Evolutionary conservation across 768 basidiomycete species (phyloP).

Genomic region (Cystobasidium ongulense): DNA sequence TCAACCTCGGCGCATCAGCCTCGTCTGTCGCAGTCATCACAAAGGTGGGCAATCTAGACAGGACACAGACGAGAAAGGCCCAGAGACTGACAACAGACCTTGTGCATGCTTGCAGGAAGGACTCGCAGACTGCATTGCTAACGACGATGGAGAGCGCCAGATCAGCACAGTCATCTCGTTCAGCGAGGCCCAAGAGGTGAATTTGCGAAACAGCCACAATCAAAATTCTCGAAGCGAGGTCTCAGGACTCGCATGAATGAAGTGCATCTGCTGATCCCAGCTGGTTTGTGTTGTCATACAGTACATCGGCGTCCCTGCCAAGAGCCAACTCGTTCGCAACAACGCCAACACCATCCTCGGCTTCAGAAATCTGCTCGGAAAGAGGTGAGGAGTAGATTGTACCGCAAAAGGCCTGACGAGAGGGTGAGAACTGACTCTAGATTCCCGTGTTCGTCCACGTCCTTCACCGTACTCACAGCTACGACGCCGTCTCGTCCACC

Average conservation of each 20-base stretch:
- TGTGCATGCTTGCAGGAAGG: slow-evolving; percentile 57
- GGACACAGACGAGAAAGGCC: background rate
- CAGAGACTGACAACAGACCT: background rate
- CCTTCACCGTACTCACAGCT: slow-evolving; percentile 31
- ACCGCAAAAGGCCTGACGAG: too few species aligned
- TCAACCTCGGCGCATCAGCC: slow-evolving; percentile 93
- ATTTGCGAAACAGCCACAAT: slow-evolving; percentile 42
- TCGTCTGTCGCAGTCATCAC: slow-evolving; percentile 91
- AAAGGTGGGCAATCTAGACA: slow-evolving; percentile 56
- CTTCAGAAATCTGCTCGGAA: slow-evolving; percentile 85
- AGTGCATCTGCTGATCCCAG: background rate
- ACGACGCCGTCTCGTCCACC: slow-evolving; percentile 39
- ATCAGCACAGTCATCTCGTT: slow-evolving; percentile 91
- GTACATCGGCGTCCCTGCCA: slow-evolving; percentile 95
- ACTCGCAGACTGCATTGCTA: slow-evolving; percentile 86
- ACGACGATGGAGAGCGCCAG: slow-evolving; percentile 96
- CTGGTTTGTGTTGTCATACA: slow-evolving; percentile 43
- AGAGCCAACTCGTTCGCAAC: slow-evolving; percentile 90
- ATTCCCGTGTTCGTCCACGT: background rate
- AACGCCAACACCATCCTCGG: slow-evolving; percentile 85
- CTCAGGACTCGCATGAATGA: background rate
- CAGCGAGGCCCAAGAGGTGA: slow-evolving; percentile 77
- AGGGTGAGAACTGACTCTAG: background rate
- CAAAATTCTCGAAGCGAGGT: background rate
- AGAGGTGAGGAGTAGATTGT: too few species aligned